These are phyloP conservation scores for Yamadazyma kanchanaburiensis DNA, from an alignment of 1,139 yeast genomes.

Conservation along the genomic window DNA sequence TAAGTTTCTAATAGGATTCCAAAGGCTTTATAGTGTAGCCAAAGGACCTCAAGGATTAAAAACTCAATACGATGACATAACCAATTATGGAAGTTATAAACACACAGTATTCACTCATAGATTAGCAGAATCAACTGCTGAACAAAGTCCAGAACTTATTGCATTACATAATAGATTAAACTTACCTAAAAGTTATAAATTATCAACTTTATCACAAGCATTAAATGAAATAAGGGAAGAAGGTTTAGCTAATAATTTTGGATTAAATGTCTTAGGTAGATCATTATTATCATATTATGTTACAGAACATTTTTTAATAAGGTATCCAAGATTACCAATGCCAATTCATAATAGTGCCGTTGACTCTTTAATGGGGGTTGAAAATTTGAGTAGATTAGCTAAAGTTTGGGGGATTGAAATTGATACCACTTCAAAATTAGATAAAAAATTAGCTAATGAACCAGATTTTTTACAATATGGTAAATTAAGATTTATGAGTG, in stretches of 20 bases:
- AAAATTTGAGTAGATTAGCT: conserved; percentile 63
- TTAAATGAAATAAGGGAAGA: conserved; percentile 47
- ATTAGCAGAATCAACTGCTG: conserved; percentile 48
- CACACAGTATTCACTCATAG: conserved; percentile 44
- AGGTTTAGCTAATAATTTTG: conserved; percentile 67
- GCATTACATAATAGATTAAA: conserved; percentile 80
- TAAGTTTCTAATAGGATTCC: too few relatives aligned
- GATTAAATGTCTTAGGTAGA: conserved; percentile 80
- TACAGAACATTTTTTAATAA: conserved; percentile 66
- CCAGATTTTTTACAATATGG: conserved; percentile 64
- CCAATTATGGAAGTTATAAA: conserved; percentile 41
- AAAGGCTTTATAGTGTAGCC: conserved; percentile 20
- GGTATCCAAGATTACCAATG: conserved; percentile 88
- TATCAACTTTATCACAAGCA: conserved; percentile 75
- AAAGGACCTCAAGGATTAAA: conserved; percentile 21
- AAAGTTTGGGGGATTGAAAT: conserved; percentile 84
- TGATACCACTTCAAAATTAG: conserved; percentile 62
- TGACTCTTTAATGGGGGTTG: conserved; percentile 66
- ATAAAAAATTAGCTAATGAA: conserved; percentile 67
- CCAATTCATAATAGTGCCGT: conserved; percentile 72
- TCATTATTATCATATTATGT: conserved; percentile 73
- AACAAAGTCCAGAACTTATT: conserved; percentile 64
- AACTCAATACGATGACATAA: conserved; percentile 28
- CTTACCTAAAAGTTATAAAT: conserved; percentile 53
- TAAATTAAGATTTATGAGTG: conserved; percentile 51